Base-by-base conservation (phyloP, 2,329 filamentous ascomycete genomes). In the Lachnellula cervina region DNA sequence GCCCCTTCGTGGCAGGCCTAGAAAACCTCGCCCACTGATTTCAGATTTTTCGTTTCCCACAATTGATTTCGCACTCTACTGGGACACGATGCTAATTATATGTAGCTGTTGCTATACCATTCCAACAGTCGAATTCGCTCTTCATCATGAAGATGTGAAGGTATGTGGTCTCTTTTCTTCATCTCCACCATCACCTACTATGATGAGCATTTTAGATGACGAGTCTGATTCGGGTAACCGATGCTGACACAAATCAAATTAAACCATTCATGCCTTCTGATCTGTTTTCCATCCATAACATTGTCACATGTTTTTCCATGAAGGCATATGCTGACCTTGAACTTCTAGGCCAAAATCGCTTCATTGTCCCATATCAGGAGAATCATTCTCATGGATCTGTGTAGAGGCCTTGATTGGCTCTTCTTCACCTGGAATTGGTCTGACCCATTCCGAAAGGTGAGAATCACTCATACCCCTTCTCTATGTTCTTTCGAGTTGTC, bases 21-120 rank as follows among this genome's bases (percentile, higher is more conserved):
- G 90, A 95, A 96, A 96, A 96, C 92, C 91, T 96, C 85, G 90
- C 89, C 91, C 89, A 93, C 91, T 96, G 91, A 96, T 77, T 70
- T 59, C 65, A 65, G 60, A 63, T 55, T 52, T 23, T 25, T 37
- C 54, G 14, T 54, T 11, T 42, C 7, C 11, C 21, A 52, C 7
- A 25, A 11, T 40, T 46, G 5, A 17, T 16, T 35, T 14, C 3
- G 23, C 25, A 25, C 8, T 49, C 11, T 38, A 35, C 9, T 42
- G 34, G 16, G 23, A 13, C 17, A 21, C n/a, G 13, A 44, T 54
- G 25, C 35, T 55, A 32, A 56, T 19, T 28, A 42, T 42, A 7
- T 42, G 6, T 14, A 56, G 44, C 21, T 14, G 5, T 2, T 28
- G 44, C 21, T 47, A 8, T 13, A 14, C 16, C 19, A 23, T 13